A percentile compares a stretch with the other conserved stretches of the same genome.
These are phyloP conservation scores for Conidiobolus incongruus DNA, from an alignment of 371 early-diverging fungal species.

Conservation along the genomic window DNA sequence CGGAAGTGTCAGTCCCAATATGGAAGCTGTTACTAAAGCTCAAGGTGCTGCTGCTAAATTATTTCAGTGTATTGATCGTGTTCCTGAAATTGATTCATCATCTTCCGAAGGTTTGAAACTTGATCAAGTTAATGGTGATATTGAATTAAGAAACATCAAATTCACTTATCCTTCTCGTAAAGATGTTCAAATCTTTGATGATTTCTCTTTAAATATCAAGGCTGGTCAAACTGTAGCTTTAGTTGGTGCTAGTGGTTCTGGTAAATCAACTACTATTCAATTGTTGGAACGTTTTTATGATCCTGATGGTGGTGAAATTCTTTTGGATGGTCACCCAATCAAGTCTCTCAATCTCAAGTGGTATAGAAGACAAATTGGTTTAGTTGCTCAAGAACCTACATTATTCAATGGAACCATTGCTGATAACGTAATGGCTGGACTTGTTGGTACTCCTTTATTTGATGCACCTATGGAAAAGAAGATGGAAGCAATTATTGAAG, in stretches of 20 bases:
- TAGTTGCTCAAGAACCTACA: conserved; percentile 40
- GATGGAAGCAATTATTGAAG: conserved; percentile 15
- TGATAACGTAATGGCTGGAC: conserved; percentile 48
- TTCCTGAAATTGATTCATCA: conserved; percentile 35
- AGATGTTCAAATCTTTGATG: conserved; percentile 24
- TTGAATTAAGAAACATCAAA: conserved; percentile 34
- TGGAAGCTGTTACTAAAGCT: no score
- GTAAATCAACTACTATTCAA: conserved; percentile 39
- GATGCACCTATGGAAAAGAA: conserved; percentile 8
- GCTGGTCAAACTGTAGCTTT: conserved; percentile 35
- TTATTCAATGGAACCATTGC: conserved; percentile 43
- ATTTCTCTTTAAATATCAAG: conserved; percentile 30
- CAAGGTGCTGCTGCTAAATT: no score
- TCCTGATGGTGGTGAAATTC: conserved; percentile 22
- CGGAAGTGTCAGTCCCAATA: no score
- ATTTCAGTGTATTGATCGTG: conserved; percentile 49
- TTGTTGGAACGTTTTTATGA: conserved; percentile 44
- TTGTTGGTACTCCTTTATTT: conserved; percentile 13
- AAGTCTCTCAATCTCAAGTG: conserved; percentile 24
- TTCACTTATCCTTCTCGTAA: conserved; percentile 44
- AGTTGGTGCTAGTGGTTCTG: conserved; percentile 35
- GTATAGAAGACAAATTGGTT: conserved; percentile 36
- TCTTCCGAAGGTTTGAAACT: conserved; percentile 23
- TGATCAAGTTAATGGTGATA: conserved; percentile 21
- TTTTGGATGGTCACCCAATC: conserved; percentile 27